Evolutionary conservation across 176 grass and related monocot genomes (phyloP).

Genomic region (Rhynchospora pubera): DNA sequence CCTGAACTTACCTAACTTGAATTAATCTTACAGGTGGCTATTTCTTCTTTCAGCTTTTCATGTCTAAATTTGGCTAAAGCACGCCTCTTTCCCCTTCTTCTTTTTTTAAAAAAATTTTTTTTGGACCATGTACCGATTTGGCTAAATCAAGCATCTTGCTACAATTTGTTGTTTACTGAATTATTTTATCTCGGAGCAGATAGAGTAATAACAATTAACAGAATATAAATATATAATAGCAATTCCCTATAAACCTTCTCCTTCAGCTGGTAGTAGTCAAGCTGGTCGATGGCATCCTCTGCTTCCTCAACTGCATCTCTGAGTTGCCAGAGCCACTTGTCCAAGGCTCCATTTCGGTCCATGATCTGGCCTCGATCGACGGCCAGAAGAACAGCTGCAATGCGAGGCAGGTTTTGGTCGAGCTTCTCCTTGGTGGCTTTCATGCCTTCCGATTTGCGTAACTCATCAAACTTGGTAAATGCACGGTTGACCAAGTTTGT

Average conservation of each 20-base stretch:
- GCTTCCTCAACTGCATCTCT: constrained; percentile 31
- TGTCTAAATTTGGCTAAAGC: too few relatives aligned
- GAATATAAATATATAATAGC: not conserved
- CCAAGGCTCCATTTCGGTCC: constrained; percentile 6
- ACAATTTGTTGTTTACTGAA: too few relatives aligned
- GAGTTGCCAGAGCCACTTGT: constrained; percentile 33
- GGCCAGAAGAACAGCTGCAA: constrained; percentile 15
- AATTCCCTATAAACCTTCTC: not conserved
- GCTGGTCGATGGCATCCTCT: constrained; percentile 12
- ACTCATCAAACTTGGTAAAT: constrained; percentile 12
- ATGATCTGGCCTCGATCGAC: constrained; percentile 15
- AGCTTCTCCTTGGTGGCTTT: not conserved
- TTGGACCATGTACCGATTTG: too few relatives aligned
- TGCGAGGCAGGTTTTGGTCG: not conserved
- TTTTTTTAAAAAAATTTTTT: too few relatives aligned
- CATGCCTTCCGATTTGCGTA: not conserved
- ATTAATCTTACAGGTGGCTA: too few relatives aligned
- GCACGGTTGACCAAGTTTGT: constrained; percentile 9
- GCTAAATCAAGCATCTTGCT: too few relatives aligned
- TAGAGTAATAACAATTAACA: not conserved
- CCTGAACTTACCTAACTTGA: too few relatives aligned
- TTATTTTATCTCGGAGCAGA: too few relatives aligned
- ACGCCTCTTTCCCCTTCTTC: too few relatives aligned
- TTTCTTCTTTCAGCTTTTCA: too few relatives aligned
- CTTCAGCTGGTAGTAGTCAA: constrained; percentile 29